phyloP scores from a whole-genome alignment of 345 rosid species.

The Linum lewisii region DNA sequence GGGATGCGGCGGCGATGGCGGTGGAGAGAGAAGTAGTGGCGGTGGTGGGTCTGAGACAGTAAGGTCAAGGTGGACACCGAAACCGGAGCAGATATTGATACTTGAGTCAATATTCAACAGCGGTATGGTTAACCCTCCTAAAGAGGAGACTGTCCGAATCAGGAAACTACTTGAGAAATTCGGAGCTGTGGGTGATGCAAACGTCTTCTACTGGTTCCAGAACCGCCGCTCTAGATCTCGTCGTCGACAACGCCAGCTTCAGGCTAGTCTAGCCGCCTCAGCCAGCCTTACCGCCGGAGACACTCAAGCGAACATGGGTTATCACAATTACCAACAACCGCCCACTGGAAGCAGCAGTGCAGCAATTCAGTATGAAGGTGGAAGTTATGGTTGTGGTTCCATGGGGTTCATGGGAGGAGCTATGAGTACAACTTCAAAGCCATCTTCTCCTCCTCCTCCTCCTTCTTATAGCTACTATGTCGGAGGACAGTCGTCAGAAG shows the following conservation, averaged over 20 bases:
- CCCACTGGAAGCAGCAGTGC: constrained; percentile 9
- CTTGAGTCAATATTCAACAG: constrained; percentile 98
- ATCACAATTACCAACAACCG: constrained; percentile 10
- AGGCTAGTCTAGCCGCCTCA: constrained; percentile 37
- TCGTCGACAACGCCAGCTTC: constrained; percentile 86
- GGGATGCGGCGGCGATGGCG: constrained; percentile 32
- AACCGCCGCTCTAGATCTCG: constrained; percentile 94
- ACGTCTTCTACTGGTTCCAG: constrained; percentile 99
- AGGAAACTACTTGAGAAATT: constrained; percentile 84
- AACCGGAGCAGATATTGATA: constrained; percentile 95
- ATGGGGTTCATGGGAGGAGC: no score
- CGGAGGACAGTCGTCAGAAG: background rate
- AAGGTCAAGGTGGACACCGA: constrained; percentile 96
- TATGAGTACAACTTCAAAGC: constrained; percentile 5
- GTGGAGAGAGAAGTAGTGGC: constrained; percentile 23
- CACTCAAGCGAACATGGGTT: constrained; percentile 12
- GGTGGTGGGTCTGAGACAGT: constrained; percentile 47
- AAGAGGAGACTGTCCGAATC: constrained; percentile 87
- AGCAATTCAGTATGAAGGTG: constrained; percentile 33
- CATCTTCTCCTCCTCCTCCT: constrained; percentile 17
- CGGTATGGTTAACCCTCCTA: constrained; percentile 97
- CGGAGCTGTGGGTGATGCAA: constrained; percentile 89
- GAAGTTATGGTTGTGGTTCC: no score
- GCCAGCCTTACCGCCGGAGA: background rate
- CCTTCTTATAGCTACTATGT: constrained; percentile 17